Evolutionary conservation across 495 filamentous ascomycete species (phyloP).

Genomic region (Talaromyces nanjingensis): DNA sequence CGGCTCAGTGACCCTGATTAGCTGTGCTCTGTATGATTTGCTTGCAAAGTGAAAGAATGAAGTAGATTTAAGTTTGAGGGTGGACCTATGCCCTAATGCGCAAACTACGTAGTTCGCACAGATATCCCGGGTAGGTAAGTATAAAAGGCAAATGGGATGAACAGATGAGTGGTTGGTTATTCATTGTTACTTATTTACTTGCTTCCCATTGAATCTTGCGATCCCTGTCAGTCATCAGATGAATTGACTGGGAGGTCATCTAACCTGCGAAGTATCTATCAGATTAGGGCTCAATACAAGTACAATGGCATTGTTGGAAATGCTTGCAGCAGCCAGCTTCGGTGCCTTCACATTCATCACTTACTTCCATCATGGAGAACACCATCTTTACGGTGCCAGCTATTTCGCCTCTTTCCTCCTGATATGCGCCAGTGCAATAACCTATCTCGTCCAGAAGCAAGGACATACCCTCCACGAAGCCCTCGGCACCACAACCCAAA

Average conservation of each 20-base stretch:
- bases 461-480: not conserved
- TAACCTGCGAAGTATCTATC: not conserved
- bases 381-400: not conserved
- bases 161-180: too few relatives aligned
- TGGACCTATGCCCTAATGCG: too few relatives aligned
- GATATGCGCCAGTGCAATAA: not conserved
- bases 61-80: too few relatives aligned
- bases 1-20: too few relatives aligned
- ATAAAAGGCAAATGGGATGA: too few relatives aligned
- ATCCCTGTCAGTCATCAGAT: not conserved
- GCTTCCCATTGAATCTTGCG: too few relatives aligned
- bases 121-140: too few relatives aligned
- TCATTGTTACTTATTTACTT: too few relatives aligned
- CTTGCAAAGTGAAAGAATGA: too few relatives aligned
- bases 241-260: not conserved
- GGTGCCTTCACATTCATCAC: not conserved
- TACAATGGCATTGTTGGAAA: not conserved
- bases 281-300: not conserved
- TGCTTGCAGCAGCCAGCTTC: not conserved
- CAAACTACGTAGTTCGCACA: too few relatives aligned
- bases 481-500: not conserved
- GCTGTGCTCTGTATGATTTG: too few relatives aligned
- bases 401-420: not conserved
- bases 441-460: not conserved
- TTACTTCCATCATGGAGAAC: not conserved